A percentile compares a stretch with the other conserved stretches of the same genome.
Evolutionary conservation across 345 rosid genomes (phyloP).

Genomic region (Gossypium rotundifolium): DNA sequence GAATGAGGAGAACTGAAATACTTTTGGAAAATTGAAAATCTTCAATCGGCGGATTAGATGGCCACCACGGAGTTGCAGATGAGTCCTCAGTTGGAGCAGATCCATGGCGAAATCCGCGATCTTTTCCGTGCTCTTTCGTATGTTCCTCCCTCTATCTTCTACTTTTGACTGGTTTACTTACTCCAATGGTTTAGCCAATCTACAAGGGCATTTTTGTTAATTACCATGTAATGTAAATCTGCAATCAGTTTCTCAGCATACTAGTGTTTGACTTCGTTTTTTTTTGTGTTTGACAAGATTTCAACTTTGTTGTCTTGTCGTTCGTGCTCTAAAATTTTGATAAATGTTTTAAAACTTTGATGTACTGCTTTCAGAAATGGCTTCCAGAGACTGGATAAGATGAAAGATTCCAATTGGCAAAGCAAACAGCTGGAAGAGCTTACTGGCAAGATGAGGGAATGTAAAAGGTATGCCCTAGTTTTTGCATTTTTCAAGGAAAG

Average conservation of each 20-base stretch:
- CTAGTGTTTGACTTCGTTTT: not conserved
- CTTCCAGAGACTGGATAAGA: slow-evolving; percentile 91
- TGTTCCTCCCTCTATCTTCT: not conserved
- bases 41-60: slow-evolving; percentile 24
- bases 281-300: not conserved
- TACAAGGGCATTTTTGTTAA: not conserved
- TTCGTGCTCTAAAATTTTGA: not conserved
- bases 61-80: slow-evolving; percentile 66
- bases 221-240: not conserved
- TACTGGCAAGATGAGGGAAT: slow-evolving; percentile 91
- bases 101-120: slow-evolving; percentile 94
- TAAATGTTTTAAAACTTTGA: not conserved
- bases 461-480: slow-evolving; percentile 57
- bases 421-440: slow-evolving; percentile 97
- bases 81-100: slow-evolving; percentile 93
- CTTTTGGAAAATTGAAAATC: slow-evolving; percentile 20
- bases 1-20: slow-evolving; percentile 15
- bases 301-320: not conserved
- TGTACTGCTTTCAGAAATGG: slow-evolving; percentile 68
- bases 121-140: slow-evolving; percentile 90
- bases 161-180: not conserved
- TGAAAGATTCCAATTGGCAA: slow-evolving; percentile 84
- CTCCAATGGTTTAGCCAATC: too few relatives aligned
- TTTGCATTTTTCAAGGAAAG: not conserved
- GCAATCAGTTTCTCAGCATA: not conserved